Base-by-base conservation (phyloP, 345 rosid genomes). In the Nasturtium officinale region DNA sequence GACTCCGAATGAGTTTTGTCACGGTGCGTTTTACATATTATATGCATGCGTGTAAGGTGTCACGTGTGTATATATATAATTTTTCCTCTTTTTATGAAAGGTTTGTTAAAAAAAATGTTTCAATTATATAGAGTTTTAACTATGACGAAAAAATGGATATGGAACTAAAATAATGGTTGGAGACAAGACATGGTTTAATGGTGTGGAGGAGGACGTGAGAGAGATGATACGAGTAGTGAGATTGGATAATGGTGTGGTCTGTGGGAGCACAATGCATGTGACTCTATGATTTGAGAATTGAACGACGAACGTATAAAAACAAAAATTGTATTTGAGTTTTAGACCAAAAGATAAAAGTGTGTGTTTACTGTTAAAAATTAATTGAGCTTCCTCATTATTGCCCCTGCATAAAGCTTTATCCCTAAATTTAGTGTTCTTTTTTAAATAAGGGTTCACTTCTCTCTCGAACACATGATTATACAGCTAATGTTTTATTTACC, bases 21-120 rank as follows among this genome's bases (percentile, higher is more conserved):
- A 75, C 57, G 25, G 43, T 43, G 3, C 46, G 67, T 75, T 51
- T 29, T 67, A 23, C 38, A 20, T 40, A 42, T 30, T 13, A 46
- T 61, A 61, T 68, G 30, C 74, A 61, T 61, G 56, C 74, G 69
- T 75, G 79, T 68, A 68, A 67, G 79, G 74, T 47, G 18, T 68
- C 70, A 69, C 79, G 74, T 69, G 20, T 53, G 65, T 61, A 0
- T 68, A 53, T 75, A 60, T 55, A 64, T 37, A 16, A 20, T 4
- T 9, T 40, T 7, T 29, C 29, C 17, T 15, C 29, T 3, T 4
- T 48, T 25, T 12, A 42, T 20, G 10, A 59, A 35, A 35, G 46
- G 7, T 18, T 32, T n/a, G n/a, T n/a, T n/a, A n/a, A n/a, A n/a
- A n/a, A n/a, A n/a, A n/a, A n/a, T n/a, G n/a, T n/a, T 23, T 23